Evolutionary conservation across 2,329 filamentous ascomycete genomes (phyloP).

Genomic region (Clonostachys solani): DNA sequence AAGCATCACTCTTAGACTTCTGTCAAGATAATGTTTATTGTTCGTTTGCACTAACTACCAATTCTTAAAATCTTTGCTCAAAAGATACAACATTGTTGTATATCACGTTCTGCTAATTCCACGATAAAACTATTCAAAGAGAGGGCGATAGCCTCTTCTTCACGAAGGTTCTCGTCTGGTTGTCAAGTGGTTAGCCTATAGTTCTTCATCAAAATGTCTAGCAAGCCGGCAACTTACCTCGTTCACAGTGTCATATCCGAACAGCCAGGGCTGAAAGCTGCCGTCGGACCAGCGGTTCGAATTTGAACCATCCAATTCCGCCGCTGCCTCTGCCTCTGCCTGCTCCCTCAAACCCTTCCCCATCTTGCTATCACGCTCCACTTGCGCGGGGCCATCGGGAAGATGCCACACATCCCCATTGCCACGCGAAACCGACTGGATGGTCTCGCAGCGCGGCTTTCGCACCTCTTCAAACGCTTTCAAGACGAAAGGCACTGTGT

Average conservation of each 20-base stretch:
- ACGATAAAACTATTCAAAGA: no score
- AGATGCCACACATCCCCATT: constrained; percentile 4
- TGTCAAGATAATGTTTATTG: no score
- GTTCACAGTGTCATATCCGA: constrained; percentile 2
- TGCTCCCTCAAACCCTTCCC: not conserved
- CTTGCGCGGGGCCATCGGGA: constrained; percentile 3
- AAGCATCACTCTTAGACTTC: no score
- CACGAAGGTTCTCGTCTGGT: no score
- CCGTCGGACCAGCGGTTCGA: constrained; percentile 3
- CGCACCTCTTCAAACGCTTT: constrained; percentile 2
- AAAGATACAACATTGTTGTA: no score
- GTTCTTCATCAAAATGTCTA: no score
- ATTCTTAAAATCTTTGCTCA: no score
- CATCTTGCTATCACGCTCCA: constrained; percentile 1
- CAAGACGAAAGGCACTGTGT: not conserved
- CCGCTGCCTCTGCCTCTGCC: not conserved
- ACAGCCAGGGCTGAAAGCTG: constrained; percentile 5
- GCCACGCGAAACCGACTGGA: constrained; percentile 1
- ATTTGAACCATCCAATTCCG: not conserved
- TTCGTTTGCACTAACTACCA: no score
- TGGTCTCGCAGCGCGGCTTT: constrained; percentile 3
- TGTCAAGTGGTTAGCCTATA: no score
- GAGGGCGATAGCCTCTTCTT: no score
- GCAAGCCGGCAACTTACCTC: not conserved
- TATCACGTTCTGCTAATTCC: no score